Percentiles rank a stretch among this genome's conserved stretches.
phyloP scores from a whole-genome alignment of 2,329 filamentous ascomycete species.

The Phialocephala subalpina region DNA sequence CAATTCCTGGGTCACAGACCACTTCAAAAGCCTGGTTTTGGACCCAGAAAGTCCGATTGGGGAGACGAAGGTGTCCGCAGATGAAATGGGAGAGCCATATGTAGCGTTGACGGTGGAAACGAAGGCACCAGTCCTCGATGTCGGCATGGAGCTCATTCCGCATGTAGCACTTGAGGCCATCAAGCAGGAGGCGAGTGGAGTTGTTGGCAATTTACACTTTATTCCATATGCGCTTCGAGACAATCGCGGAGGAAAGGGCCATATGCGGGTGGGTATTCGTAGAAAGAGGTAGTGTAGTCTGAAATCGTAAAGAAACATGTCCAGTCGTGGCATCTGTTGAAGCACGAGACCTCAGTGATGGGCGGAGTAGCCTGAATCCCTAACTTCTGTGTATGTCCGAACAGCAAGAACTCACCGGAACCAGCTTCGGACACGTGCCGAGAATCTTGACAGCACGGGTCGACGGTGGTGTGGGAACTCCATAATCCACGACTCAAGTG shows the following conservation, averaged over 20 bases:
- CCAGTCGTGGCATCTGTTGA: background rate
- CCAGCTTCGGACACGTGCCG: background rate
- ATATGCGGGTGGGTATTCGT: slow-evolving; percentile 37
- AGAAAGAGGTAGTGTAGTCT: slow-evolving; percentile 23
- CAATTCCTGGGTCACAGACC: slow-evolving; percentile 61
- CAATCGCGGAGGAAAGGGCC: slow-evolving; percentile 61
- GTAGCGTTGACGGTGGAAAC: slow-evolving; percentile 32
- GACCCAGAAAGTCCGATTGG: slow-evolving; percentile 28
- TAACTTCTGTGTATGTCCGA: background rate
- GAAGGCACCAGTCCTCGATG: slow-evolving; percentile 28
- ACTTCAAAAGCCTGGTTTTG: slow-evolving; percentile 53
- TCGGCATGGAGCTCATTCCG: slow-evolving; percentile 18
- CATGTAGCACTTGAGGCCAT: slow-evolving; percentile 9
- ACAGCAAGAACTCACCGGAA: background rate
- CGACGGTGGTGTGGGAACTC: background rate
- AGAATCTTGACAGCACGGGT: background rate
- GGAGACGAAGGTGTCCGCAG: slow-evolving; percentile 23
- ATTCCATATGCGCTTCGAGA: slow-evolving; percentile 63
- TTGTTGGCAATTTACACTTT: slow-evolving; percentile 52
- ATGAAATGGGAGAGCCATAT: slow-evolving; percentile 32
- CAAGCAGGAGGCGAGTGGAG: slow-evolving; percentile 23
- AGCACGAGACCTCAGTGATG: background rate
- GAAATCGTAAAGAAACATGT: background rate
- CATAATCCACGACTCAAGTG: background rate
- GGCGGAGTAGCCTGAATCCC: background rate